Percentiles rank a stretch among this genome's conserved stretches.
Evolutionary conservation across 2,329 filamentous ascomycete species (phyloP).

Genomic region (Trichoderma atroviride): DNA sequence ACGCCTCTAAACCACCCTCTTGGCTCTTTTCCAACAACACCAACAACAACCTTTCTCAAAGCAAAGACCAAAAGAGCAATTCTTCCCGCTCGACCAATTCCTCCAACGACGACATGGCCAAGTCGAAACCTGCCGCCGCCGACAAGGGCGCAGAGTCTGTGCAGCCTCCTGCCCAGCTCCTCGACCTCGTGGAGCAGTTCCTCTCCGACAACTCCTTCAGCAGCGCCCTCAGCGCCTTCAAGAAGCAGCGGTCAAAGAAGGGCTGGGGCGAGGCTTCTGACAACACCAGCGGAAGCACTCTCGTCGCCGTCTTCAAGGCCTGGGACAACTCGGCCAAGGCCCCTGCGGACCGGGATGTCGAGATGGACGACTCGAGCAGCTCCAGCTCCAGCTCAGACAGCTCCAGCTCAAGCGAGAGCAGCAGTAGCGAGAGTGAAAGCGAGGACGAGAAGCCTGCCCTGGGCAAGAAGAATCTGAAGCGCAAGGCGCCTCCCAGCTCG

Average conservation of each 20-base stretch:
- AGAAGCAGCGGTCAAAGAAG: constrained; percentile 61
- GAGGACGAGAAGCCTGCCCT: constrained; percentile 30
- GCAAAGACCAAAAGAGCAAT: constrained; percentile 22
- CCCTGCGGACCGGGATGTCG: constrained; percentile 30
- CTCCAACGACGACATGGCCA: constrained; percentile 39
- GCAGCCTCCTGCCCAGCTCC: constrained; percentile 59
- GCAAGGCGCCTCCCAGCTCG: constrained; percentile 42
- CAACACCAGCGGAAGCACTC: constrained; percentile 38
- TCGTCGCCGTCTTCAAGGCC: constrained; percentile 54
- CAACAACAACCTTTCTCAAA: constrained; percentile 26
- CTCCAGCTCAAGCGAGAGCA: constrained; percentile 36
- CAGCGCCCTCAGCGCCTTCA: constrained; percentile 62
- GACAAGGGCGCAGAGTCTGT: constrained; percentile 28
- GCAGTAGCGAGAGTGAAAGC: constrained; percentile 31
- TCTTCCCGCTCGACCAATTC: constrained; percentile 29
- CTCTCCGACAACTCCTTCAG: constrained; percentile 67
- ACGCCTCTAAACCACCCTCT: constrained; percentile 38
- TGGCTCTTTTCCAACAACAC: constrained; percentile 51
- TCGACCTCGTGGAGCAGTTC: constrained; percentile 69
- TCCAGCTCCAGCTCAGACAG: constrained; percentile 37
- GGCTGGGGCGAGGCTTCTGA: constrained; percentile 46
- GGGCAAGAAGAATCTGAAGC: constrained; percentile 42
- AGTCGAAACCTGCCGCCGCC: constrained; percentile 34
- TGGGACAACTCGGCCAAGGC: constrained; percentile 47
- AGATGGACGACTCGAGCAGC: constrained; percentile 28